Base-by-base conservation (phyloP, 2,329 filamentous ascomycete genomes). In the Tolypocladium inflatum region DNA sequence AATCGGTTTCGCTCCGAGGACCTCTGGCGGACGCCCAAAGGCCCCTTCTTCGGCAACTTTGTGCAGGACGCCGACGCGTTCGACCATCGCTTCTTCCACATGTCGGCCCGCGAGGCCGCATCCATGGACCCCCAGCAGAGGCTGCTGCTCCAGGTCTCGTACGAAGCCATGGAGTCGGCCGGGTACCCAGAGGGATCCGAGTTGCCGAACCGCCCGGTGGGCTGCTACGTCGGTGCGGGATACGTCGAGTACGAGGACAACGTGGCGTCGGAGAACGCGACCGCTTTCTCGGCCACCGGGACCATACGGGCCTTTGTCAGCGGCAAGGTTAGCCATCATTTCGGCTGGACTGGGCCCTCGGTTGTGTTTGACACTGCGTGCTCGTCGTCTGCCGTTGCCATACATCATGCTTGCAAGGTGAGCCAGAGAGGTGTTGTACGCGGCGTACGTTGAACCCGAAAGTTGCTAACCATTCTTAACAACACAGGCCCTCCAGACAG, bases 341-440 rank as follows among this genome's bases (percentile, higher is more conserved):
- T 73, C 56, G 70, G 71, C 13, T 74, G 69, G 69, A 66, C 62
- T 1, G 73, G 74, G 1, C 72, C 73, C 0, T 65, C 67, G 2
- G 57, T 71, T 6, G 64, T 66, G 0, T 57, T 74, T 26, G 71
- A 76, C 56, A 72, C 70, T 1, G 74, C 74, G 0, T 76, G 73
- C 58, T 72, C 72, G 0, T 67, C 73, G 0, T 71, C 71, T 0
- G 57, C 65, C 0, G 72, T 74, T 4, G 70, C 73, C 0, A 63
- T 75, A 4, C 64, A 74, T 56, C 57, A 59, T 3, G 73, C 71
- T 0, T 72, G 66, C 57, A 60, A 60, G 50, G 50, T 30, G 23
- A 30, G 45, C 2, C 2, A 17, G n/a, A 4, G 23, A 23, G 45
- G 13, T 17, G n/a, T 33, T 7, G 13, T n/a, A 50, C 15, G 11